Evolutionary conservation across 208 protist species (phyloP).

Genomic region (Trypanosomatidae sp.): DNA sequence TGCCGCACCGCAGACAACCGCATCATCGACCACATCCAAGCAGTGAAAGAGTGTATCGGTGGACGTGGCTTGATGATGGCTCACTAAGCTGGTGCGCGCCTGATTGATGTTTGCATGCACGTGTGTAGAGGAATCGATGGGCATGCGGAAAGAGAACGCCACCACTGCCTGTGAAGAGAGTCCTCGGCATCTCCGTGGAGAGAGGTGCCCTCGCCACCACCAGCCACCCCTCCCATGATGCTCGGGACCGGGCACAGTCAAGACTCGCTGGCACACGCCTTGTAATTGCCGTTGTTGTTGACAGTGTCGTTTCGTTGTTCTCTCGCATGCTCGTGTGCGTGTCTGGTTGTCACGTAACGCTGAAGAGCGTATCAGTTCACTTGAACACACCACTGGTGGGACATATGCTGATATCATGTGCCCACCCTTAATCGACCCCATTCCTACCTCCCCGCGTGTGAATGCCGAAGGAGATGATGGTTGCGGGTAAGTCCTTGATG

Average conservation of each 20-base stretch:
- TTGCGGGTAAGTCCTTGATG: neutral
- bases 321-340: neutral
- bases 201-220: neutral
- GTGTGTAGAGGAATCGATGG: neutral
- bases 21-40: conserved; percentile 90
- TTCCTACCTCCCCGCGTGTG: too few relatives aligned
- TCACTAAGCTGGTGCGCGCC: conserved; percentile 35
- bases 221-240: neutral
- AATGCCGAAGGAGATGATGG: neutral
- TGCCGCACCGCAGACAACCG: conserved; percentile 86
- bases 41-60: conserved; percentile 84
- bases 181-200: neutral
- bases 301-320: conserved; percentile 1
- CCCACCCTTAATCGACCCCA: neutral
- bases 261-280: neutral
- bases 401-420: neutral
- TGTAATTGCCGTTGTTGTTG: conserved; percentile 7
- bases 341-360: neutral
- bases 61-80: conserved; percentile 90
- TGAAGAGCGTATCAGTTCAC: neutral
- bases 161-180: neutral
- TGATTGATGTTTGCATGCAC: neutral
- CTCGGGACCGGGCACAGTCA: neutral
- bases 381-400: neutral
- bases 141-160: neutral